Base-by-base conservation (phyloP, 1,284 basidiomycete genomes). In the Cutaneotrichosporon dermatis region DNA sequence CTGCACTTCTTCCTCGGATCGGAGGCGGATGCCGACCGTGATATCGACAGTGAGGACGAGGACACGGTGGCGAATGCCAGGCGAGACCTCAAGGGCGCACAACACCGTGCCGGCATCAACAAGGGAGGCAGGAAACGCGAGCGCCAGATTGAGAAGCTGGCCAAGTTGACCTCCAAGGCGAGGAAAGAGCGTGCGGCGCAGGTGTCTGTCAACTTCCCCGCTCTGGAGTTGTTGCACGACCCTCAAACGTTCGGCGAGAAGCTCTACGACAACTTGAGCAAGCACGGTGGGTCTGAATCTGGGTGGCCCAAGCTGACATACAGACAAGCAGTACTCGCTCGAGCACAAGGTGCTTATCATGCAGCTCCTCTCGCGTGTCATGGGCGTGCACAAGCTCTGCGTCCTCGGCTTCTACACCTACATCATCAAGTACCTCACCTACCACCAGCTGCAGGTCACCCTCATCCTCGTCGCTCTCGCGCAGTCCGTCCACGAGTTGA, bases 401-500 rank as follows among this genome's bases (percentile, higher is more conserved):
- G 87, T 99, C 40, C 86, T 99, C 53, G 85, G 88, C n/a, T 97
- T 98, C 80, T 99, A 99, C 82, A 90, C 90, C 15, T 99, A 97
- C 80, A 85, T 97, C 74, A 83, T 96, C 81, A 84, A 84, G 77
- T 99, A 97, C 78, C 86, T 99, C 68, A 85, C 88, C 4, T 88
- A 96, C 74, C 89, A 92, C 73, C 96, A 99, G 79, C 86, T 96
- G 34, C 88, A 90, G 64, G 88, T 98, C 54, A 95, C 96, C 3
- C 83, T 91, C 51, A 96, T 99, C 76, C 88, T 99, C 60, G 95
- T 93, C 60, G 85, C 92, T 2, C 86, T 99, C 60, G 95, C 95
- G 13, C 92, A 98, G 76, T 94, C 92, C 12, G 90, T 95, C 2
- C 96, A 99, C 77, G 90, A 94, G 51, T 84, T 96, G 57, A 97